phyloP scores from a whole-genome alignment of 257 asterid genomes.

The Solanum rostratum region DNA sequence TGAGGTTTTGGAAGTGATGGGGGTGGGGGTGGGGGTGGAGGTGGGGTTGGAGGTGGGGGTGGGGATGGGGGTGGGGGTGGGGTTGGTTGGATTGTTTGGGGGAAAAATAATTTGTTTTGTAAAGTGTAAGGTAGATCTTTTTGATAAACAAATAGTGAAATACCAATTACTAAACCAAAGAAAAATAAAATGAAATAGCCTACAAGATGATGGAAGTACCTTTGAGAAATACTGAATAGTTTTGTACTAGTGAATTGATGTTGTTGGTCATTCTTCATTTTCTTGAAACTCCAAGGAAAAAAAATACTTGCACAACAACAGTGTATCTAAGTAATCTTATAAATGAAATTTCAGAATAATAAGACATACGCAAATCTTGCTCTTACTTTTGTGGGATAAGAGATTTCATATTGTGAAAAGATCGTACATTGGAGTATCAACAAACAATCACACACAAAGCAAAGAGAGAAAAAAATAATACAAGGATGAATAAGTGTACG shows the following conservation, averaged over 20 bases:
- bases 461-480: background rate
- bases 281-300: background rate
- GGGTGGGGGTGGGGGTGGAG: background rate
- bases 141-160: slow-evolving; percentile 32
- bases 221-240: slow-evolving; percentile 8
- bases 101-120: background rate
- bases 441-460: background rate
- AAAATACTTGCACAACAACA: background rate
- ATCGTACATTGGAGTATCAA: background rate
- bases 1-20: background rate
- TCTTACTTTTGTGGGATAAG: background rate
- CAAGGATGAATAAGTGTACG: background rate
- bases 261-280: slow-evolving; percentile 12
- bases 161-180: slow-evolving; percentile 57
- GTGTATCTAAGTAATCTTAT: background rate
- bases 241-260: slow-evolving; percentile 4
- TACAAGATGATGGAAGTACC: slow-evolving; percentile 28
- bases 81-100: background rate
- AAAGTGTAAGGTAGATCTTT: slow-evolving; percentile 14
- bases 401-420: background rate
- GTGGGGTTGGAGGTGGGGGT: background rate
- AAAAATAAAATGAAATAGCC: slow-evolving; percentile 46
- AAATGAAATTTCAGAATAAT: background rate
- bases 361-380: fast-evolving
- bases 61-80: background rate